Evolutionary conservation across 2,329 filamentous ascomycete species (phyloP).

Genomic region (Exophiala viscosa): DNA sequence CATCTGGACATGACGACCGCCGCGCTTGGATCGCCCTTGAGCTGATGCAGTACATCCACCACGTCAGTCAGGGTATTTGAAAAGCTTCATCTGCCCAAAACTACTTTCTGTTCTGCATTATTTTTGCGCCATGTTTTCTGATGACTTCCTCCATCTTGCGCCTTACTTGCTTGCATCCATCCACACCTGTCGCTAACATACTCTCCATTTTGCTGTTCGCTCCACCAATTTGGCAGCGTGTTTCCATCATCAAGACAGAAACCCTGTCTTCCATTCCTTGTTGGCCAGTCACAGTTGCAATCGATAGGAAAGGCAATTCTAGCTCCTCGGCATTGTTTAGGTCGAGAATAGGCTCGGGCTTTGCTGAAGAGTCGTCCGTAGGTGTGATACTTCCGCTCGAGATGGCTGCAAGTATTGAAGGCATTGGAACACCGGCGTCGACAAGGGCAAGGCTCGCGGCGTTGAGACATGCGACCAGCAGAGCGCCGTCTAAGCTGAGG

Average conservation of each 20-base stretch:
- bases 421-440: constrained; percentile 94
- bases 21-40: neutral
- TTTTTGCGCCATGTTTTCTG: constrained; percentile 24
- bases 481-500: constrained; percentile 81
- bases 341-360: constrained; percentile 41
- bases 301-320: constrained; percentile 83
- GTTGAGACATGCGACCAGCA: constrained; percentile 86
- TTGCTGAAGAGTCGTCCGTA: constrained; percentile 18
- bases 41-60: neutral
- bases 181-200: constrained; percentile 87
- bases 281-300: constrained; percentile 70
- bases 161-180: constrained; percentile 84
- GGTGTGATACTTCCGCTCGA: constrained; percentile 66
- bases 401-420: constrained; percentile 82
- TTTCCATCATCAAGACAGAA: constrained; percentile 79
- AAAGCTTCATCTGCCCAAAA: neutral
- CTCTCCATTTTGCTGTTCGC: constrained; percentile 65
- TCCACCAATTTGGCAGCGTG: constrained; percentile 68
- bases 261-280: constrained; percentile 61
- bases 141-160: constrained; percentile 78
- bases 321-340: constrained; percentile 50
- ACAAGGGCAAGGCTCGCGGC: constrained; percentile 86
- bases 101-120: constrained; percentile 23
- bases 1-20: no score
- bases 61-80: neutral